Evolutionary conservation across 306 rosid species (phyloP), one percentile per base, ranked within the genome.

Genomic region (Prosopis cineraria): DNA sequence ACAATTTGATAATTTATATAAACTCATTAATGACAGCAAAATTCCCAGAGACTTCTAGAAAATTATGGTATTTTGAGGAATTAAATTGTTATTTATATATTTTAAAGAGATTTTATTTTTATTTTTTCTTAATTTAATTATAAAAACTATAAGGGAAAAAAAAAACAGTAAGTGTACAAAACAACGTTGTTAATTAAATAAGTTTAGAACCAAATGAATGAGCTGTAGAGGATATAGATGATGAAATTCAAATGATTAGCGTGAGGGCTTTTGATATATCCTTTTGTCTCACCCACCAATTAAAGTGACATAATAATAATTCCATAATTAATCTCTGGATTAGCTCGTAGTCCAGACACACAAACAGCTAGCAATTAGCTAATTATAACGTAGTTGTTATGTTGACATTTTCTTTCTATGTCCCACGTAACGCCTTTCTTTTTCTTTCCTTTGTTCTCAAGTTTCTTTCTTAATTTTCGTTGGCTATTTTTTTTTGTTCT

Each of bases 291-390:
- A 87, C 93, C 93, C 53, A 83, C 89, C 89, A 81, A 84, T 81
- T 84, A 91, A 87, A 91, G 81, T 48, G 96, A 84, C 96, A 80
- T 85, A 62, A 80, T 85, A 55, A 82, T 87, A 48, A 82, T 83
- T 79, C 33, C 39, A 39, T 34, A 30, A 67, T 81, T 34, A 36
- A 67, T 81, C 39, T 69, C 39, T 6, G 53, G 19, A 76, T 65
- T 75, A 74, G 5, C 10, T 37, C 36, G 43, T 12, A 55, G 31
- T 0, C 6, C 31, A 3, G 31, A 10, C 62, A 50, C 63, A 17
- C 66, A 25, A 56, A 68, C 39, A 58, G 77, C 77, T 75, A 69
- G 67, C 73, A 59, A 81, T 81, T 70, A 76, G 80, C 67, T 68
- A 75, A 84, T 84, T 52, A 87, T 85, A 76, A 71, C 79, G 24